Evolutionary conservation across 257 asterid species (phyloP).

Genomic region (Jaltomata sinuosa): DNA sequence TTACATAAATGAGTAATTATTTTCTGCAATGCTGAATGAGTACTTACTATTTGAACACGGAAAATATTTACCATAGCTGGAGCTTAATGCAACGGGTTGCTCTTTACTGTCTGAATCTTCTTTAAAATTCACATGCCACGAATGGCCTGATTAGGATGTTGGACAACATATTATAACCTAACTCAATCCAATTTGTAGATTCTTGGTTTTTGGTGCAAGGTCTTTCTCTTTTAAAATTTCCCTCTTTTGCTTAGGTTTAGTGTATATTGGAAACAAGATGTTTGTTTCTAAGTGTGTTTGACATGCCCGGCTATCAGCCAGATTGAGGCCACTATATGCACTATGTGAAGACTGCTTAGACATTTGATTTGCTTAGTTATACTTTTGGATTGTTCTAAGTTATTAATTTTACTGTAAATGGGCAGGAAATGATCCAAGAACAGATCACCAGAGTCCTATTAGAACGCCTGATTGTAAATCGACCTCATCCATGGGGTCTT

Average conservation of each 20-base stretch:
- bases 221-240: not conserved
- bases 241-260: not conserved
- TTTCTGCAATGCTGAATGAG: not conserved
- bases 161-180: not conserved
- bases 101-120: not conserved
- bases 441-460: constrained; percentile 85
- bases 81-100: too few species aligned
- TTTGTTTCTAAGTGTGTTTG: not conserved
- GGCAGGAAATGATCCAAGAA: constrained; percentile 91
- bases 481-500: constrained; percentile 99
- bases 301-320: not conserved
- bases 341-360: not conserved
- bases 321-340: not conserved
- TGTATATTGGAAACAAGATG: not conserved
- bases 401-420: not conserved
- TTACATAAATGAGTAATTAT: not conserved
- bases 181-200: not conserved
- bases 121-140: not conserved
- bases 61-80: not conserved
- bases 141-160: not conserved
- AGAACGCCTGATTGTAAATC: constrained; percentile 76
- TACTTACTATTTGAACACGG: not conserved
- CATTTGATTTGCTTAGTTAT: not conserved
- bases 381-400: not conserved
- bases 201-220: not conserved